Evolutionary conservation across 257 asterid genomes (phyloP).

Genomic region (Solanum piurae): DNA sequence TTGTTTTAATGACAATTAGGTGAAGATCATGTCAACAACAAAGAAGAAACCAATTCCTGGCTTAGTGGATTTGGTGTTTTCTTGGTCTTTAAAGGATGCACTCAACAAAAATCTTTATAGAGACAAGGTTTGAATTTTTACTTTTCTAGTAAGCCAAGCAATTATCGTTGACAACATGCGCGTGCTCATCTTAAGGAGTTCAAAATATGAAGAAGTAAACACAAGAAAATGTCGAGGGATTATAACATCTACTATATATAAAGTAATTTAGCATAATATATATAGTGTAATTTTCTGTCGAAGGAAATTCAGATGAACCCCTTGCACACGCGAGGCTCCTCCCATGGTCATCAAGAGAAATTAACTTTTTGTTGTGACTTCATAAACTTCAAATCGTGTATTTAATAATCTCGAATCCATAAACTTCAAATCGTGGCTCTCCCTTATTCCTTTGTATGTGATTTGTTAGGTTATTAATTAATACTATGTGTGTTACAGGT

Average conservation of each 20-base stretch:
- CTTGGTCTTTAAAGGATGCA: slow-evolving; percentile 33
- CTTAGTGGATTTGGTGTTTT: slow-evolving; percentile 15
- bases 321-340: background rate
- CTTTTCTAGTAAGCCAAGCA: background rate
- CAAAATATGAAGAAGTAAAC: too few species aligned
- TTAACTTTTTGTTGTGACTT: background rate
- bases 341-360: background rate
- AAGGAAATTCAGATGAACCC: background rate
- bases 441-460: background rate
- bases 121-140: slow-evolving; percentile 12
- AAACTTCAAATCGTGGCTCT: too few species aligned
- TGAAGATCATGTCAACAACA: background rate
- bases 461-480: background rate
- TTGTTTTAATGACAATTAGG: background rate
- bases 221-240: fast-evolving
- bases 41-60: background rate
- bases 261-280: too few species aligned
- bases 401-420: too few species aligned
- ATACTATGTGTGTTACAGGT: slow-evolving; percentile 9
- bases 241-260: too few species aligned
- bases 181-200: background rate
- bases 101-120: slow-evolving; percentile 28
- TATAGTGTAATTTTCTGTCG: background rate
- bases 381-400: too few species aligned
- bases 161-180: too few species aligned